Percentiles rank a stretch among this genome's conserved stretches.
These are phyloP conservation scores for Sphaerulina musiva DNA, from an alignment of 2,329 filamentous ascomycete genomes.

Conservation along the genomic window DNA sequence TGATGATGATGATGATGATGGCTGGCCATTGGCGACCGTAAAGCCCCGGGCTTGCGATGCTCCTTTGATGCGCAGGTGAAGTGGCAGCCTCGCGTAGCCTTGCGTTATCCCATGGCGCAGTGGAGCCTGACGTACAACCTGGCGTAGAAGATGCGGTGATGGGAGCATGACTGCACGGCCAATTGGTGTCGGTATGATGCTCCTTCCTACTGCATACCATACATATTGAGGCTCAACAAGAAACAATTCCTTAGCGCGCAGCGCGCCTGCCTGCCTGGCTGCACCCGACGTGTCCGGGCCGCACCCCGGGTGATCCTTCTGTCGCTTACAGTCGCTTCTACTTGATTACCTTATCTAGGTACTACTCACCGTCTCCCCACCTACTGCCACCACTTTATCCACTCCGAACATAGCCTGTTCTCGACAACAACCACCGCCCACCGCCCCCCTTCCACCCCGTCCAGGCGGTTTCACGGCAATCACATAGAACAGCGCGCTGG, in stretches of 20 bases:
- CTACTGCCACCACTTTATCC: too few species aligned
- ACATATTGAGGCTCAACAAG: too few species aligned
- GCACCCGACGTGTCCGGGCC: too few species aligned
- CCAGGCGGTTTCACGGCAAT: background rate
- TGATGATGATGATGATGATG: background rate
- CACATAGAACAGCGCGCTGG: background rate
- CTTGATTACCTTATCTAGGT: too few species aligned
- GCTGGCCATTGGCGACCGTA: slow-evolving; percentile 7
- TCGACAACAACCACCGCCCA: background rate
- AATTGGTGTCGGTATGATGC: background rate
- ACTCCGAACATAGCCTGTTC: too few species aligned
- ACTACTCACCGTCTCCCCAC: too few species aligned
- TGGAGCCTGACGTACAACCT: slow-evolving; percentile 12
- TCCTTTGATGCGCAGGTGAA: slow-evolving; percentile 7
- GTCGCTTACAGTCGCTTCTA: too few species aligned
- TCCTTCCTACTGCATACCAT: too few species aligned
- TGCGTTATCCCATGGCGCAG: slow-evolving; percentile 13
- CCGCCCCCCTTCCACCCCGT: too few species aligned
- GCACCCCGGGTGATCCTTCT: too few species aligned
- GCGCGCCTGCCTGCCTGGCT: too few species aligned
- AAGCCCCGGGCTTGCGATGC: slow-evolving; percentile 10
- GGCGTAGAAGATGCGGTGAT: slow-evolving; percentile 12
- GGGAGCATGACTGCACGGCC: slow-evolving; percentile 16
- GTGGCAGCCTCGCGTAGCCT: slow-evolving; percentile 6
- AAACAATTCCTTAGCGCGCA: too few species aligned